Evolutionary conservation across 208 protist species (phyloP).

Genomic region (Leishmania turanica): DNA sequence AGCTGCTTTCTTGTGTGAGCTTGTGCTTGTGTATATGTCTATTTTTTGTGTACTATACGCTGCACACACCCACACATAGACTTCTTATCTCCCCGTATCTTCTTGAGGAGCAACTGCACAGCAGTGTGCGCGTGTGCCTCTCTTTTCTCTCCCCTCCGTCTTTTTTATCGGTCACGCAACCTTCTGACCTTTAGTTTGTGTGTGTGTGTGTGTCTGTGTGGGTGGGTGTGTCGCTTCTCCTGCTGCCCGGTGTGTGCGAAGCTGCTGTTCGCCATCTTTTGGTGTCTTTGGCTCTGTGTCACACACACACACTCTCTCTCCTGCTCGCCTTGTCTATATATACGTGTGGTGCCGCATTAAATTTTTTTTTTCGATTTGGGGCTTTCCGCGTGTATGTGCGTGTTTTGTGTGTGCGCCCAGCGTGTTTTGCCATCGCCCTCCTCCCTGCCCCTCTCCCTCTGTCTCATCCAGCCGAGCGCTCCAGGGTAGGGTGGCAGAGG

Average conservation of each 20-base stretch:
- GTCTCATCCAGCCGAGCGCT: neutral
- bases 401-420: neutral
- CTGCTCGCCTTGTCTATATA: no score
- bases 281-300: no score
- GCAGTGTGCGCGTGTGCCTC: neutral
- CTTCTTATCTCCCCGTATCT: neutral
- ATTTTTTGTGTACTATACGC: neutral
- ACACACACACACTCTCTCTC: no score
- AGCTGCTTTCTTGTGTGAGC: neutral
- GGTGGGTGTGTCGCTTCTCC: no score
- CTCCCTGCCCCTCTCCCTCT: neutral
- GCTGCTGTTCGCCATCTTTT: no score
- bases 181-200: neutral
- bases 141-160: neutral
- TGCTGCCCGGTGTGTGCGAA: no score
- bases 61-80: neutral
- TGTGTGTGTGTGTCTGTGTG: neutral
- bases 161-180: no score
- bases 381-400: neutral
- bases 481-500: neutral
- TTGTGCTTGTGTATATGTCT: neutral
- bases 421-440: neutral
- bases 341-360: no score
- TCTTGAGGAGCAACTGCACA: neutral
- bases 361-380: no score